phyloP scores from a whole-genome alignment of 176 grass and related monocot species.

The barley (Hordeum vulgare) region DNA sequence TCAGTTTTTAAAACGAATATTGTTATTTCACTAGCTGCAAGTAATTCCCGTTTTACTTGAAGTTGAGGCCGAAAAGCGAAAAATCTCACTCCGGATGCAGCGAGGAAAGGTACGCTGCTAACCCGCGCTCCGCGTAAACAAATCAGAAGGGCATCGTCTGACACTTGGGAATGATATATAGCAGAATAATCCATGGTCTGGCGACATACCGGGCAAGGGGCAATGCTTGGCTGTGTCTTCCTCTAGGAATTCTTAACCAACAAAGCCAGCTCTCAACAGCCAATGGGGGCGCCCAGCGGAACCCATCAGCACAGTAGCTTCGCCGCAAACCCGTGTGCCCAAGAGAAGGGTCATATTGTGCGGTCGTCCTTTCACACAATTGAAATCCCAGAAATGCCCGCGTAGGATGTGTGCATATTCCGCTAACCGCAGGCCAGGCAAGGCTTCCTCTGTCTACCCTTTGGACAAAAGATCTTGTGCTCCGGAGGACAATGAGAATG shows the following conservation, averaged over 20 bases:
- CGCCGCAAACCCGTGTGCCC: not conserved
- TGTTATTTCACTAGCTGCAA: not conserved
- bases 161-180: not conserved
- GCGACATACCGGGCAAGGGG: conserved; percentile 30
- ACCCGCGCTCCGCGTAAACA: conserved; percentile 2
- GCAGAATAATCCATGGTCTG: conserved; percentile 38
- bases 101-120: not conserved
- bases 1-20: too few species aligned
- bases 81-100: not conserved
- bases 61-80: not conserved
- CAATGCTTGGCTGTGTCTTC: conserved; percentile 15
- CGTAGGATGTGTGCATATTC: not conserved
- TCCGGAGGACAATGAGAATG: not conserved
- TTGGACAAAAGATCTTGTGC: not conserved
- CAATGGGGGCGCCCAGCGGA: conserved; percentile 4
- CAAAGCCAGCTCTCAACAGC: conserved; percentile 25
- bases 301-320: not conserved
- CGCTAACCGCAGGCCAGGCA: not conserved
- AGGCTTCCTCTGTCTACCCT: not conserved
- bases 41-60: not conserved
- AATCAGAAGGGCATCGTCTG: not conserved
- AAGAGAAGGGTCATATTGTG: not conserved
- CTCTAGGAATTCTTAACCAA: conserved; percentile 1
- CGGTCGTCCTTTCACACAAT: not conserved
- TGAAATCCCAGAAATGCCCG: not conserved